Conservation (phyloP, 805 yeast genomes). For the Kluyveromyces starmeri region DNA sequence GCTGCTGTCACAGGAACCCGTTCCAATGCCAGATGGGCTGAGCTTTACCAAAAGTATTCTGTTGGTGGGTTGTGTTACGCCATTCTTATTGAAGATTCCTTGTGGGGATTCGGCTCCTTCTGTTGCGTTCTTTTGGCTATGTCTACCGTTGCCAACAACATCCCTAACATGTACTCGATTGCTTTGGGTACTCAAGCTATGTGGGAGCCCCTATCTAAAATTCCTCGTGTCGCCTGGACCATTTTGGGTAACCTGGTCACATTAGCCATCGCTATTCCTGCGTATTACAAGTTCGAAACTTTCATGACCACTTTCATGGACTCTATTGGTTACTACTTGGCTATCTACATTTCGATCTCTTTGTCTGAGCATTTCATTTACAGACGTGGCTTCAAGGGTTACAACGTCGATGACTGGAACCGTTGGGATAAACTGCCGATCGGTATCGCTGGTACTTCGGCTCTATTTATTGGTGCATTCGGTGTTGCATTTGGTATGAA, state of each 20-base stretch:
- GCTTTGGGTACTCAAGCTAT: slow-evolving; percentile 80
- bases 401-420: slow-evolving; percentile 55
- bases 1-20: slow-evolving; percentile 68
- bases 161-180: slow-evolving; percentile 90
- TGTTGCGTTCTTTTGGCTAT: slow-evolving; percentile 76
- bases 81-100: slow-evolving; percentile 66
- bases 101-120: slow-evolving; percentile 86
- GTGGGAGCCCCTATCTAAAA: slow-evolving; percentile 61
- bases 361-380: slow-evolving; percentile 79
- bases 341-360: slow-evolving; percentile 69
- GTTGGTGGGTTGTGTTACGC: slow-evolving; percentile 81
- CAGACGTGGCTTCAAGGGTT: slow-evolving; percentile 52
- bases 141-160: slow-evolving; percentile 83
- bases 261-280: slow-evolving; percentile 84
- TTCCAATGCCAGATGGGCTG: slow-evolving; percentile 37
- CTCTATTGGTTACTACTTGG: slow-evolving; percentile 83
- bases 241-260: slow-evolving; percentile 63
- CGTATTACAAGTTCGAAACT: slow-evolving; percentile 58
- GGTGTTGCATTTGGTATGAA: slow-evolving; percentile 85
- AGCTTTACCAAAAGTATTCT: slow-evolving; percentile 42
- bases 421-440: slow-evolving; percentile 53
- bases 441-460: slow-evolving; percentile 71
- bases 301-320: slow-evolving; percentile 87
- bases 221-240: slow-evolving; percentile 85
- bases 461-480: slow-evolving; percentile 73